phyloP scores from a whole-genome alignment of 2,329 filamentous ascomycete species.

The Penicillium hesseltinei region DNA sequence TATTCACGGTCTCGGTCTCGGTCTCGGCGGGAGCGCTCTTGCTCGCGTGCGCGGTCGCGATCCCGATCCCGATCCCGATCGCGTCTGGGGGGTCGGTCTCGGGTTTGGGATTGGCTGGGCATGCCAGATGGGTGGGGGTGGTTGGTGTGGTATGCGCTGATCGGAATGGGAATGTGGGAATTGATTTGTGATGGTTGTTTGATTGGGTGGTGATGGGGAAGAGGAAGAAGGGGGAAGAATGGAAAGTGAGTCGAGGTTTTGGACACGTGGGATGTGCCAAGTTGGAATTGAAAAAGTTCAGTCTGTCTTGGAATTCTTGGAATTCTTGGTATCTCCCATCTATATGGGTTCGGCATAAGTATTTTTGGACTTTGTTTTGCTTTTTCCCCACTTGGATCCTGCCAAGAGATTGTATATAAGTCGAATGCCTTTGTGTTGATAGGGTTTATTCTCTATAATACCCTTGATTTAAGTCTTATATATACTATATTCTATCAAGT shows the following conservation, averaged over 20 bases:
- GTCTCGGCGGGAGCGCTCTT: conserved; percentile 15
- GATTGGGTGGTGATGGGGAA: neutral
- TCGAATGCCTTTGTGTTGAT: neutral
- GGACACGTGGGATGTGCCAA: neutral
- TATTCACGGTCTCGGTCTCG: conserved; percentile 18
- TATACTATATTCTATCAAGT: neutral
- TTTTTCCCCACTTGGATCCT: conserved; percentile 20
- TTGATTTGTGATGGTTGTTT: neutral
- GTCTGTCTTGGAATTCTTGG: neutral
- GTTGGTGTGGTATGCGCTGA: neutral
- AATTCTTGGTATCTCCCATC: neutral
- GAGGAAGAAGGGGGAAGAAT: neutral
- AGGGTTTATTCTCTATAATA: neutral
- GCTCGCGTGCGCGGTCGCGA: conserved; percentile 18
- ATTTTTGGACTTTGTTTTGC: conserved; percentile 19
- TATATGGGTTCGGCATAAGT: neutral
- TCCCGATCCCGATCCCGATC: conserved; percentile 28
- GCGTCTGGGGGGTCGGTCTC: conserved; percentile 32
- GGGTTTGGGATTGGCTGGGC: conserved; percentile 16
- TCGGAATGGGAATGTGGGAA: conserved; percentile 1
- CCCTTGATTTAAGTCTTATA: neutral
- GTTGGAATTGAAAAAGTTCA: neutral
- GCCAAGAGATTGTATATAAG: neutral
- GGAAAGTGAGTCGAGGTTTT: neutral
- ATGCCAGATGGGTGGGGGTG: neutral